Percentiles rank a stretch among this genome's conserved stretches.
Evolutionary conservation across 1,284 basidiomycete genomes (phyloP).

Genomic region (Cystobasidiaceae sp.): DNA sequence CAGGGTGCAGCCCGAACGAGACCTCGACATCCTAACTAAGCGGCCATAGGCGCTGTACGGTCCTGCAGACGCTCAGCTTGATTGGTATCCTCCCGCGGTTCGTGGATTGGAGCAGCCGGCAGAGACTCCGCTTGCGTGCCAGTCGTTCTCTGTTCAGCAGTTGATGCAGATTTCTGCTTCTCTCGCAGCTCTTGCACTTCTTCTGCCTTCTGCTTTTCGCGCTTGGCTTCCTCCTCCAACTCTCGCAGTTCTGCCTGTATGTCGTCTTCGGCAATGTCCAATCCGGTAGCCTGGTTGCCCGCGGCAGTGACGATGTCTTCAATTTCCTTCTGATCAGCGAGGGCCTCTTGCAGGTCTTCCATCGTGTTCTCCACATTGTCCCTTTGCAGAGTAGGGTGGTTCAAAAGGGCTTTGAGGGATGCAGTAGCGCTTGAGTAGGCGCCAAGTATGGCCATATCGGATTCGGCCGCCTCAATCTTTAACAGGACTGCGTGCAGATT

Average conservation of each 20-base stretch:
- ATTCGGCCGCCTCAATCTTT: slow-evolving; percentile 78
- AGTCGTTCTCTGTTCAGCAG: no score
- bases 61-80: no score
- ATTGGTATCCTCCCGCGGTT: no score
- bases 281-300: slow-evolving; percentile 55
- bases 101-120: no score
- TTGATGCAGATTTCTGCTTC: no score
- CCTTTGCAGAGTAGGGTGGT: slow-evolving; percentile 69
- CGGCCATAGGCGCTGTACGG: no score
- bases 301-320: slow-evolving; percentile 69
- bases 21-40: no score
- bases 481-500: slow-evolving; percentile 70
- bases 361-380: slow-evolving; percentile 77
- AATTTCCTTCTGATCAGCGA: slow-evolving; percentile 73
- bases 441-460: slow-evolving; percentile 81
- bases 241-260: slow-evolving; percentile 48
- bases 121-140: no score
- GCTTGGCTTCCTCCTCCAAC: slow-evolving; percentile 47
- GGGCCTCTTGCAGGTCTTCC: slow-evolving; percentile 74
- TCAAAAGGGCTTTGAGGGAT: slow-evolving; percentile 68
- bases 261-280: slow-evolving; percentile 51
- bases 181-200: slow-evolving; percentile 52
- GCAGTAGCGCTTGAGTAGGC: slow-evolving; percentile 74
- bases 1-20: no score
- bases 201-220: slow-evolving; percentile 42